These are phyloP conservation scores for Cornus suecica DNA, from an alignment of 148 eudicot genomes.

Conservation along the genomic window DNA sequence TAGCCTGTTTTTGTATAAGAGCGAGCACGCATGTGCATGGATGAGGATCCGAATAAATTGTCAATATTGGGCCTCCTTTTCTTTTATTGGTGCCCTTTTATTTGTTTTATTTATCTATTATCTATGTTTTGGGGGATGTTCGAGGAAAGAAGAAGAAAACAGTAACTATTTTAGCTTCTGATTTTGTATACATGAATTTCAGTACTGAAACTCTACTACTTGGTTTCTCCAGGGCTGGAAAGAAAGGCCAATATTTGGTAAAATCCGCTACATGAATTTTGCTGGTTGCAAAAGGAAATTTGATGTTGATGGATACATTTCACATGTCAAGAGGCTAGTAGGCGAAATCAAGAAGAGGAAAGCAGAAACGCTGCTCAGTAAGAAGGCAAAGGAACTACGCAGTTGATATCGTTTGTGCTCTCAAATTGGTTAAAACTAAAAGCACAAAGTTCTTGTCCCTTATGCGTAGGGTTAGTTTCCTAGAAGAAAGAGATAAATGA, in stretches of 20 bases:
- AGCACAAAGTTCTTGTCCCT: too few relatives aligned
- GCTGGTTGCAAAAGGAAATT: conserved; percentile 98
- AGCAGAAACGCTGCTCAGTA: conserved; percentile 39
- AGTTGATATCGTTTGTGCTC: conserved; percentile 6
- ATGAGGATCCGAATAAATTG: too few relatives aligned
- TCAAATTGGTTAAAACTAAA: neutral
- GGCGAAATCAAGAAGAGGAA: conserved; percentile 86
- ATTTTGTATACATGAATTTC: neutral
- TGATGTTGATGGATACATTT: conserved; percentile 78
- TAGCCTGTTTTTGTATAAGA: neutral
- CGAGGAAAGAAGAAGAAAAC: neutral
- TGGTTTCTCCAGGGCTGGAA: conserved; percentile 68
- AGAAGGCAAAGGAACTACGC: conserved; percentile 31
- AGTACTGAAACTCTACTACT: neutral
- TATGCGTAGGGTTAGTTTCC: neutral
- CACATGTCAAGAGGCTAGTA: conserved; percentile 69
- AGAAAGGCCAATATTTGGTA: conserved; percentile 90
- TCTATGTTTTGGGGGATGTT: too few relatives aligned
- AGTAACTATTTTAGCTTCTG: neutral
- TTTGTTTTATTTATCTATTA: too few relatives aligned
- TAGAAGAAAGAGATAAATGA: neutral
- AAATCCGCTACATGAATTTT: conserved; percentile 92
- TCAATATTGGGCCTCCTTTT: too few relatives aligned
- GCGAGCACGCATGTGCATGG: too few relatives aligned
- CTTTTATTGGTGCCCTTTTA: too few relatives aligned